Evolutionary conservation across 768 basidiomycete species (phyloP).

Genomic region (Auriscalpium vulgare): DNA sequence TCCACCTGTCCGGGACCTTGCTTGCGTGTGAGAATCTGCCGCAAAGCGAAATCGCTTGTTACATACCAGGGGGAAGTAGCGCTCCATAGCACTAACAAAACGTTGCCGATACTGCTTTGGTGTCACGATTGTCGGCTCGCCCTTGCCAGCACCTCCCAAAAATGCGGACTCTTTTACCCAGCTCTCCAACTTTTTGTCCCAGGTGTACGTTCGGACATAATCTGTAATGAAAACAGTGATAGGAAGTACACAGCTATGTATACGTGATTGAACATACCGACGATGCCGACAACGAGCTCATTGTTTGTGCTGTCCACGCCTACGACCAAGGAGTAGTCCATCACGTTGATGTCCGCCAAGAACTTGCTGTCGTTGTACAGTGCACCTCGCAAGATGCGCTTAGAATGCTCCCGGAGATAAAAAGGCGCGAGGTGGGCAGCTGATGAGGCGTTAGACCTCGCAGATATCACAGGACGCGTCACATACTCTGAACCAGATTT

Average conservation of each 20-base stretch:
- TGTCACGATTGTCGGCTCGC: slow-evolving; percentile 94
- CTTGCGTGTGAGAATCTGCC: slow-evolving; percentile 4
- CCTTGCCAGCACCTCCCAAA: slow-evolving; percentile 72
- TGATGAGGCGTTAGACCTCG: slow-evolving; percentile 23
- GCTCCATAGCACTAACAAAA: slow-evolving; percentile 82
- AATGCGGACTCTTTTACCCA: slow-evolving; percentile 97
- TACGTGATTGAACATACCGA: slow-evolving; percentile 52
- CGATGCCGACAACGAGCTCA: slow-evolving; percentile 93
- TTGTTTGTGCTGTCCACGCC: slow-evolving; percentile 86
- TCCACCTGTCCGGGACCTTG: slow-evolving; percentile 85
- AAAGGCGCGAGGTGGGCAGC: slow-evolving; percentile 84
- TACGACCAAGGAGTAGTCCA: slow-evolving; percentile 96
- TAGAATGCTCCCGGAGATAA: slow-evolving; percentile 94
- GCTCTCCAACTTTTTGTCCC: slow-evolving; percentile 98
- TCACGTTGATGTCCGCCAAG: slow-evolving; percentile 87
- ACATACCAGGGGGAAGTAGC: slow-evolving; percentile 79
- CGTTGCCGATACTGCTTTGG: slow-evolving; percentile 90
- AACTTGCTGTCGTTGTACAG: slow-evolving; percentile 95
- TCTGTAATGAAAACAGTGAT: slow-evolving; percentile 36
- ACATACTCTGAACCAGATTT: slow-evolving; percentile 84
- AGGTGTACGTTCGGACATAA: slow-evolving; percentile 92
- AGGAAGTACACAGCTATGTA: neutral
- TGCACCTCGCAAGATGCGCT: slow-evolving; percentile 84
- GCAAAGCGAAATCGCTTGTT: neutral
- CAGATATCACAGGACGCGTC: neutral